Evolutionary conservation across 257 asterid genomes (phyloP), one percentile per base, ranked within the genome.

Genomic region (Capsicum chinense): DNA sequence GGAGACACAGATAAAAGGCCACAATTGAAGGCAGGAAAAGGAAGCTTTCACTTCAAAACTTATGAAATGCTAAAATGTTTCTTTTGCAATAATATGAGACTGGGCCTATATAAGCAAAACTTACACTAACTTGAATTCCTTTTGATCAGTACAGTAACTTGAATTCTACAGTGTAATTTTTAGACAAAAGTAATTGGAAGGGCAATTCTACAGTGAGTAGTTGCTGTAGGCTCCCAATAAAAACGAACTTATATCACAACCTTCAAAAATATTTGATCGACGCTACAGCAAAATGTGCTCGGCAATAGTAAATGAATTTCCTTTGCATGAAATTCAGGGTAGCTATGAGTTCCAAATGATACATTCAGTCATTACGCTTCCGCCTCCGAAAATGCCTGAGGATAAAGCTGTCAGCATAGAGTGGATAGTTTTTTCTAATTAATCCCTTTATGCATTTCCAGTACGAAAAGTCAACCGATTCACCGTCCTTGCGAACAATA

Each of bases 391-490:
- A 93, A 89, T 97, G 98, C 87, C 92, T 88, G 86, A 97, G 91
- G 84, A 97, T 95, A 79, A 97, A 97, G 90, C 92, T 93, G 84
- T 95, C 98, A 0, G 99, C 99, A 69, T 95, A 92, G 21, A 95
- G 92, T 79, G 99, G 99, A 89, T 93, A 97, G 44, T 93, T 95
- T 84, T 90, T 94, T 83, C 92, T 91, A 90, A 97, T 93, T 90
- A 95, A 87, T 52, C 98, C 99, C 90, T 93, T 95, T 83, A 97
- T 90, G 92, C 99, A 95, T 92, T 97, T 97, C 99, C 99, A 95
- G 88, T 91, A 97, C 3, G 99, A 97, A 81, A 97, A 95, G 83
- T 97, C 99, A 26, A 95, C 93, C 89, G 88, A n/a, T 58, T 92
- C 98, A 83, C 99, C 99, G 87, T 93, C 97, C 84, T 89, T 93